Conservation (phyloP, 345 rosid species). For the Hibiscus syriacus region DNA sequence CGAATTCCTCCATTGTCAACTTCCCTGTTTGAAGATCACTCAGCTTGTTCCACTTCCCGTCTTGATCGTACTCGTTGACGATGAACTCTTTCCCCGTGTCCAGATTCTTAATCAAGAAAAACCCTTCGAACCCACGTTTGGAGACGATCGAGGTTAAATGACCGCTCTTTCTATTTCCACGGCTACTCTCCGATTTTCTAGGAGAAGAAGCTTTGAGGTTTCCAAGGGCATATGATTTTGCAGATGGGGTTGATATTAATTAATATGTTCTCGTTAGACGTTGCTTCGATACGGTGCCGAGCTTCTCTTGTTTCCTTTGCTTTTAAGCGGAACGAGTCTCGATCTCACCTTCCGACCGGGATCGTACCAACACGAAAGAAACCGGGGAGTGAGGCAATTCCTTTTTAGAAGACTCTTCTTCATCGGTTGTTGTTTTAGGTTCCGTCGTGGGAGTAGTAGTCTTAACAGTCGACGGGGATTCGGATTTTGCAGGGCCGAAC, state of each 20-base stretch:
- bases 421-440: not conserved
- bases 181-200: not conserved
- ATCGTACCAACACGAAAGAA: slow-evolving; percentile 47
- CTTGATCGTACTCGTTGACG: slow-evolving; percentile 64
- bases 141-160: slow-evolving; percentile 35
- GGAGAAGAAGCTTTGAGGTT: slow-evolving; percentile 18
- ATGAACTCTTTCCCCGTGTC: slow-evolving; percentile 83
- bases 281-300: slow-evolving; percentile 58
- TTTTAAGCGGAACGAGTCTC: slow-evolving; percentile 41
- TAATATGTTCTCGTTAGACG: slow-evolving; percentile 60
- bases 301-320: slow-evolving; percentile 52
- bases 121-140: slow-evolving; percentile 41
- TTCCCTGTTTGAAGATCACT: slow-evolving; percentile 95
- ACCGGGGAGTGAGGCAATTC: slow-evolving; percentile 16
- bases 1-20: slow-evolving; percentile 85
- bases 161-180: slow-evolving; percentile 11
- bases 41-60: slow-evolving; percentile 82
- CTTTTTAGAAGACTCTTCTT: not conserved
- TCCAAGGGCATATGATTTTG: slow-evolving; percentile 31
- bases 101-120: slow-evolving; percentile 78
- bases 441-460: not conserved
- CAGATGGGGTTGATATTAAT: slow-evolving; percentile 30
- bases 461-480: not conserved
- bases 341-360: slow-evolving; percentile 70
- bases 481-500: not conserved